Percentiles rank a stretch among this genome's conserved stretches.
phyloP scores from a whole-genome alignment of 1,284 basidiomycete genomes.

The Cryptococcus sp. region DNA sequence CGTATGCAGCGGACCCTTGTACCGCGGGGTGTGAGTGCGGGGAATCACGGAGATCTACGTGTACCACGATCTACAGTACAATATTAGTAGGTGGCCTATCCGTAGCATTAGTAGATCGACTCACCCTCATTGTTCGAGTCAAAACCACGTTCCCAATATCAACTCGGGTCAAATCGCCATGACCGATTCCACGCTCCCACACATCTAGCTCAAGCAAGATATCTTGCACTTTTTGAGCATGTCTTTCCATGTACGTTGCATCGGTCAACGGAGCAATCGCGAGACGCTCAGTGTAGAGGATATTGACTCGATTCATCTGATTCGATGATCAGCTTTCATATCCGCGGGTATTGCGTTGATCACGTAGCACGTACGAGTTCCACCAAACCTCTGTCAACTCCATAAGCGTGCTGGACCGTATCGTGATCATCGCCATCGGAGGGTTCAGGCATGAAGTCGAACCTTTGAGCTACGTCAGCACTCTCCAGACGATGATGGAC shows the following conservation, averaged over 20 bases:
- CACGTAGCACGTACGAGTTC: constrained; percentile 17
- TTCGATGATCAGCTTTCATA: not conserved
- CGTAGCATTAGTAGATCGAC: not conserved
- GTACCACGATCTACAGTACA: constrained; percentile 14
- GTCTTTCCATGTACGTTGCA: constrained; percentile 1
- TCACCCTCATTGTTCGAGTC: constrained; percentile 14
- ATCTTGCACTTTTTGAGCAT: constrained; percentile 17
- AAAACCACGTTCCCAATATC: constrained; percentile 16
- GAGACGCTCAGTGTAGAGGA: constrained; percentile 14
- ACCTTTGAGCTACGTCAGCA: constrained; percentile 11
- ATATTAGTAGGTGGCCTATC: not conserved
- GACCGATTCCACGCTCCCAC: constrained; percentile 13
- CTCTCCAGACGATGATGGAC: not conserved
- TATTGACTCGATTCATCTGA: constrained; percentile 19
- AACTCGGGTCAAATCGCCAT: constrained; percentile 6
- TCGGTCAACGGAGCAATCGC: constrained; percentile 7
- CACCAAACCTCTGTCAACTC: constrained; percentile 19
- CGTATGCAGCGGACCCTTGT: constrained; percentile 14
- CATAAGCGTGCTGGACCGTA: constrained; percentile 16
- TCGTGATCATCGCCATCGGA: constrained; percentile 3
- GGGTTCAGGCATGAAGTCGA: constrained; percentile 10
- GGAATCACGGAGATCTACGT: constrained; percentile 20
- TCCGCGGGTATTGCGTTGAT: not conserved
- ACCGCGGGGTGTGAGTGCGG: constrained; percentile 16
- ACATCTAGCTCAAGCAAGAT: constrained; percentile 19